Conservation (phyloP, 2,329 filamentous ascomycete genomes). For the Colletotrichum simmondsii region DNA sequence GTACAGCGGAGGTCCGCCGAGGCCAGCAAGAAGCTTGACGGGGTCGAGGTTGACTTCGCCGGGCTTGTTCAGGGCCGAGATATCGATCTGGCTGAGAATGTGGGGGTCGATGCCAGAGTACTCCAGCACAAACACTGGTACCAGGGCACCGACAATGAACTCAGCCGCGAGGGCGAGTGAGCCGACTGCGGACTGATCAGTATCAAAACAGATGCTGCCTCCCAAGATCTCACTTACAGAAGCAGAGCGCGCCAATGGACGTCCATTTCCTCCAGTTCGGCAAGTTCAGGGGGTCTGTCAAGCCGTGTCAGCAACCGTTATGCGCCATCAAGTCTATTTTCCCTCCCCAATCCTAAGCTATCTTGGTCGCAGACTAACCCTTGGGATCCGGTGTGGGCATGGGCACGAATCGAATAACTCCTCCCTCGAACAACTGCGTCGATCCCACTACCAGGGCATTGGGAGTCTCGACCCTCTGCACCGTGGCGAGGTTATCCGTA, state of each 20-base stretch:
- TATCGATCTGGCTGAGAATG: conserved; percentile 40
- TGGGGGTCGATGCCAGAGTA: conserved; percentile 46
- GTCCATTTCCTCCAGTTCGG: conserved; percentile 45
- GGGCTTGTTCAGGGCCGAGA: conserved; percentile 32
- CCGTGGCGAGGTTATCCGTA: conserved; percentile 35
- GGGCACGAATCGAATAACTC: conserved; percentile 38
- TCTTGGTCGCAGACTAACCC: conserved; percentile 30
- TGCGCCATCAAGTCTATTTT: neutral
- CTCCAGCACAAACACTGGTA: conserved; percentile 48
- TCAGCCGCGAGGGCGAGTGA: conserved; percentile 34
- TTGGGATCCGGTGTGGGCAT: conserved; percentile 45
- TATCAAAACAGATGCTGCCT: neutral
- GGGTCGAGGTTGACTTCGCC: conserved; percentile 39
- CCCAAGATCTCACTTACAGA: conserved; percentile 39
- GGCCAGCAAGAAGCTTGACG: conserved; percentile 42
- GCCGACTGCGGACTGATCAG: conserved; percentile 23
- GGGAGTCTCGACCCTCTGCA: conserved; percentile 34
- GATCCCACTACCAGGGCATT: conserved; percentile 40
- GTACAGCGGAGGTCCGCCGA: conserved; percentile 42
- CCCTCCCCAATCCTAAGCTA: neutral
- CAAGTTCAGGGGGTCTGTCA: conserved; percentile 44
- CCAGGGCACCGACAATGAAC: conserved; percentile 42
- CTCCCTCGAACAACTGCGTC: conserved; percentile 38
- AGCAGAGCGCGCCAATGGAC: conserved; percentile 41
- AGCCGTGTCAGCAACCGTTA: conserved; percentile 1